Conservation (phyloP, 2,329 filamentous ascomycete species). For the Diaporthe citrichinensis region DNA sequence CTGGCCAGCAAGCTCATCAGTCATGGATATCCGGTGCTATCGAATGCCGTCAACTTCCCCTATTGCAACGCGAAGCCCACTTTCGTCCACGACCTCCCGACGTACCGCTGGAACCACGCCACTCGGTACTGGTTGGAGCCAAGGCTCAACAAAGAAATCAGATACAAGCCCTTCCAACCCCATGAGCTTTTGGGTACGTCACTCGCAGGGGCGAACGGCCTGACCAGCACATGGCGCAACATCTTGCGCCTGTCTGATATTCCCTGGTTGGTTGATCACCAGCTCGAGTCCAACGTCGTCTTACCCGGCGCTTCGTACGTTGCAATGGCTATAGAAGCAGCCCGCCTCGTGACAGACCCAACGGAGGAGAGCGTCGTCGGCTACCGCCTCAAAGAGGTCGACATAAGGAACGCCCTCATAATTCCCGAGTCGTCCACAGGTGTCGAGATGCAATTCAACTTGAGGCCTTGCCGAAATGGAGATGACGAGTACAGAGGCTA, state of each 20-base stretch:
- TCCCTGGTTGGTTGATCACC: slow-evolving; percentile 43
- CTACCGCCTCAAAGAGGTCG: neutral
- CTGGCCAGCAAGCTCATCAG: neutral
- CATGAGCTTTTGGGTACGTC: slow-evolving; percentile 56
- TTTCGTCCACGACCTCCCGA: neutral
- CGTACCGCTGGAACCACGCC: too few species aligned
- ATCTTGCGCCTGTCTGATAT: neutral
- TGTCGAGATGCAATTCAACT: slow-evolving; percentile 7
- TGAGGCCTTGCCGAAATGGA: slow-evolving; percentile 8
- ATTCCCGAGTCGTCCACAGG: neutral
- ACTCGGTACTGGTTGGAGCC: too few species aligned
- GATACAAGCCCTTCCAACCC: slow-evolving; percentile 51
- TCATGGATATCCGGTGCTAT: slow-evolving; percentile 1
- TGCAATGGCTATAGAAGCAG: slow-evolving; percentile 43
- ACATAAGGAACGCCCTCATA: neutral
- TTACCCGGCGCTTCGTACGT: slow-evolving; percentile 45
- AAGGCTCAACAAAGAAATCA: slow-evolving; percentile 36
- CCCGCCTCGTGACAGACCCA: slow-evolving; percentile 52
- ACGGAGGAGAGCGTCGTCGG: slow-evolving; percentile 39
- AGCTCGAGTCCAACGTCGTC: slow-evolving; percentile 42
- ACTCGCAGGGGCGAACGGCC: slow-evolving; percentile 48
- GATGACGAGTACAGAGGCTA: neutral
- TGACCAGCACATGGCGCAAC: slow-evolving; percentile 52
- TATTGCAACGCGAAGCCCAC: neutral
- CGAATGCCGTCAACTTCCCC: neutral